phyloP scores from a whole-genome alignment of 2,329 filamentous ascomycete species.

The Chalaropsis thielavioides region DNA sequence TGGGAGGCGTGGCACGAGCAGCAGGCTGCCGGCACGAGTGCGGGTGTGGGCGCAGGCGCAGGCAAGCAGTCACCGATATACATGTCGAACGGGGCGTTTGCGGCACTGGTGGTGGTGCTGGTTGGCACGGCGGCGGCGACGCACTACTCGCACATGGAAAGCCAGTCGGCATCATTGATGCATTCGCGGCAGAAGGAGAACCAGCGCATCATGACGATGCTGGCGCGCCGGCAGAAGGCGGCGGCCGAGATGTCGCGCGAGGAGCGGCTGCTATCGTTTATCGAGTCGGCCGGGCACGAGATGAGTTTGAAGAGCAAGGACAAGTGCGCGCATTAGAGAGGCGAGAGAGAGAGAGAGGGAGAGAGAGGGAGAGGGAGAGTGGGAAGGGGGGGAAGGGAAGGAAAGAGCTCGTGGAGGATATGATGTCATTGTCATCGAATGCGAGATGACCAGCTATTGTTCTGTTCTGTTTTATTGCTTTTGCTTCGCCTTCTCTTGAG shows the following conservation, averaged over 20 bases:
- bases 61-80: slow-evolving; percentile 42
- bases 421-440: background rate
- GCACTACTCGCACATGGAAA: slow-evolving; percentile 56
- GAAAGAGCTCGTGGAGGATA: background rate
- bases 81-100: slow-evolving; percentile 69
- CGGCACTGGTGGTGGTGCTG: slow-evolving; percentile 54
- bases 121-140: slow-evolving; percentile 51
- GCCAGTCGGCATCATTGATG: slow-evolving; percentile 46
- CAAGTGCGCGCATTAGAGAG: background rate
- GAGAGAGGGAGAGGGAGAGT: background rate
- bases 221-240: slow-evolving; percentile 36
- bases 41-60: slow-evolving; percentile 23
- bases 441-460: background rate
- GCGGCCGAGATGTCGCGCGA: slow-evolving; percentile 17
- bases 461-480: background rate
- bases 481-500: background rate
- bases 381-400: background rate
- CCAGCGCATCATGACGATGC: slow-evolving; percentile 37
- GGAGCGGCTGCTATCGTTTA: slow-evolving; percentile 19
- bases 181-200: slow-evolving; percentile 54
- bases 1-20: slow-evolving; percentile 67
- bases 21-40: slow-evolving; percentile 24
- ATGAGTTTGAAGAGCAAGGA: slow-evolving; percentile 39
- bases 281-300: slow-evolving; percentile 42
- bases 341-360: background rate